Evolutionary conservation across 116 monocot species (phyloP).

Genomic region (Thalassia testudinum): DNA sequence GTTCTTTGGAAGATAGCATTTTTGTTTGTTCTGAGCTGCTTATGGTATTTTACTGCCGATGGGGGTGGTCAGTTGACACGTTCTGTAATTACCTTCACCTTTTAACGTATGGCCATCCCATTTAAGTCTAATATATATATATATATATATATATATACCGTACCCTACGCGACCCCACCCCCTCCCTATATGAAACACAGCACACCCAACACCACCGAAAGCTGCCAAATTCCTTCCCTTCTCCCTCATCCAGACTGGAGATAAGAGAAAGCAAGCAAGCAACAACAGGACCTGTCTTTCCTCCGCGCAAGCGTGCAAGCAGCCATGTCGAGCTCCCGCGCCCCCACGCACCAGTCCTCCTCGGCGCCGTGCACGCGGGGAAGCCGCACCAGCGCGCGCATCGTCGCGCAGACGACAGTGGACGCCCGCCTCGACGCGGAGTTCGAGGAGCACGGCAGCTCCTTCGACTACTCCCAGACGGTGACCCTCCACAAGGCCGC

Average conservation of each 20-base stretch:
- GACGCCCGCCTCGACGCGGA: conserved; percentile 67
- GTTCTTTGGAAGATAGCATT: too few species aligned
- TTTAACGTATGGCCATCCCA: too few species aligned
- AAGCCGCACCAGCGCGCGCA: conserved; percentile 14
- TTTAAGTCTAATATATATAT: too few species aligned
- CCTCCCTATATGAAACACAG: too few species aligned
- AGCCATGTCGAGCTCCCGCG: conserved; percentile 8
- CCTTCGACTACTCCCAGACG: conserved; percentile 52
- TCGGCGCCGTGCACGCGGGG: conserved; percentile 2
- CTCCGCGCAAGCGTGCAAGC: background rate
- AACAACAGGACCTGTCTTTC: background rate
- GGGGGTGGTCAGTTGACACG: too few species aligned
- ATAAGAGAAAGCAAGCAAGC: background rate
- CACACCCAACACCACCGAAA: too few species aligned
- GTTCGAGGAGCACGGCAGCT: conserved; percentile 44
- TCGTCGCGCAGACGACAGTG: conserved; percentile 22
- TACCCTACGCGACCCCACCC: too few species aligned
- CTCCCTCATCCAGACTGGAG: background rate
- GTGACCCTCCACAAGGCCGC: conserved; percentile 12
- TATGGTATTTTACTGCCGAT: too few species aligned
- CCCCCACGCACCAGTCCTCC: conserved; percentile 1
- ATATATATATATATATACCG: too few species aligned
- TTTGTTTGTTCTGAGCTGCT: too few species aligned
- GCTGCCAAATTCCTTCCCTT: background rate
- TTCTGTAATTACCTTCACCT: too few species aligned